Base-by-base conservation (phyloP, 345 rosid genomes). In the Hibiscus tridactylites region DNA sequence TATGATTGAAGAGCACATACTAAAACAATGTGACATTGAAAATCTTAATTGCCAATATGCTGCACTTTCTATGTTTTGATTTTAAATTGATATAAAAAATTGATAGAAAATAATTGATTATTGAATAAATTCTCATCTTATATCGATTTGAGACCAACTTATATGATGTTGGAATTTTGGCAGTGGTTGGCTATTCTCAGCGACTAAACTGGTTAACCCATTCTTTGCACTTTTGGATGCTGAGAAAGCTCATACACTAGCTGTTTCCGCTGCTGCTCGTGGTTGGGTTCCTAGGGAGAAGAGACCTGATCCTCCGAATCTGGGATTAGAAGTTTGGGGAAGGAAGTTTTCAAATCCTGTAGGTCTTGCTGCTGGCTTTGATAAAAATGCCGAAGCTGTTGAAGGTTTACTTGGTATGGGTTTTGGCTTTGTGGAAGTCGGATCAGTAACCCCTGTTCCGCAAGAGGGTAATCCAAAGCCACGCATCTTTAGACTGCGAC, bases 281-380 rank as follows among this genome's bases (percentile, higher is more conserved):
- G 94, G 99, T 11, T 95, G 99, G 99, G 92, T 95, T 61, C 97
- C 99, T 0, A 88, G 90, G 79, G 97, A 95, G 80, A 90, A 90
- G 90, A 86, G 97, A 71, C 88, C 86, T 76, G 99, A 95, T 81
- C 86, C 87, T 11, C 50, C 84, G 46, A 81, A 83, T 79, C 80
- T 95, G 77, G 97, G 87, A 39, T 86, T 95, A 78, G 86, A 95
- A 74, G 97, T 95, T 73, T 92, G 97, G 97, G 97, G 99, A 78
- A 88, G 97, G 78, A 88, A 87, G 84, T 95, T 95, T 77, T 91
- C 97, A 37, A 95, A 95, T 70, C 97, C 99, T 19, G 57, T 95
- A 67, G 99, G 99, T 21, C 97, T 95, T 70, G 90, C 99, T 82
- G 97, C 99, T 80, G 99, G 99, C 8, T 95, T 95, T 57, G 99